Evolutionary conservation across 129 eudicot species (phyloP).

Genomic region (Chrysanthemum lavandulifolium): DNA sequence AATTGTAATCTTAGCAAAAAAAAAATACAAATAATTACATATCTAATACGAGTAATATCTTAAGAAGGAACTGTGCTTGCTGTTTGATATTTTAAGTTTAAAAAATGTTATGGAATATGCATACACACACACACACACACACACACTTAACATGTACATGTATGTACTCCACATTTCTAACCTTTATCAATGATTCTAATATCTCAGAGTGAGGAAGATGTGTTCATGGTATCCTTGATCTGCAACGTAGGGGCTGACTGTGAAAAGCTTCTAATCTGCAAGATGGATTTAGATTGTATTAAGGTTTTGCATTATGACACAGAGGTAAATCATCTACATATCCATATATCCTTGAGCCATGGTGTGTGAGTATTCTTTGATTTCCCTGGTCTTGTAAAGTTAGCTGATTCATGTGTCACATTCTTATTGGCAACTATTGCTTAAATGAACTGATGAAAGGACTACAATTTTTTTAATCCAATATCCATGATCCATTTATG

Average conservation of each 20-base stretch:
- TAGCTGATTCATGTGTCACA: neutral
- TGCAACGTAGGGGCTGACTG: slow-evolving; percentile 81
- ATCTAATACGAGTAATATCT: too few relatives aligned
- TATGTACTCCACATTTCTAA: neutral
- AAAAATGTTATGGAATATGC: too few relatives aligned
- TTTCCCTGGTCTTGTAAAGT: neutral
- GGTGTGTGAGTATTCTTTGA: slow-evolving; percentile 1
- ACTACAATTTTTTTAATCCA: neutral
- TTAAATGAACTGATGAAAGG: neutral
- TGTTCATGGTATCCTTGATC: slow-evolving; percentile 89
- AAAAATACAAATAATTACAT: neutral
- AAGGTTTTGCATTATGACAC: slow-evolving; percentile 81
- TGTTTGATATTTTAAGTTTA: too few relatives aligned
- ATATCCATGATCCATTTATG: slow-evolving; percentile 2
- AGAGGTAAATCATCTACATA: slow-evolving; percentile 57
- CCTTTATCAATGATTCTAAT: slow-evolving; percentile 7
- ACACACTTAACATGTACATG: too few relatives aligned
- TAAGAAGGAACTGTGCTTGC: too few relatives aligned
- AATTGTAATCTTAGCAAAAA: too few relatives aligned
- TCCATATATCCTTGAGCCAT: neutral
- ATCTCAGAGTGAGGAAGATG: slow-evolving; percentile 70
- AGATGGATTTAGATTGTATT: slow-evolving; percentile 86
- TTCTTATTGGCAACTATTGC: neutral
- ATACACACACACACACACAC: too few relatives aligned
- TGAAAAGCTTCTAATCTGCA: slow-evolving; percentile 85